Conservation (phyloP, 192 early-diverging fungal genomes). For the Chytriomyces sp. region DNA sequence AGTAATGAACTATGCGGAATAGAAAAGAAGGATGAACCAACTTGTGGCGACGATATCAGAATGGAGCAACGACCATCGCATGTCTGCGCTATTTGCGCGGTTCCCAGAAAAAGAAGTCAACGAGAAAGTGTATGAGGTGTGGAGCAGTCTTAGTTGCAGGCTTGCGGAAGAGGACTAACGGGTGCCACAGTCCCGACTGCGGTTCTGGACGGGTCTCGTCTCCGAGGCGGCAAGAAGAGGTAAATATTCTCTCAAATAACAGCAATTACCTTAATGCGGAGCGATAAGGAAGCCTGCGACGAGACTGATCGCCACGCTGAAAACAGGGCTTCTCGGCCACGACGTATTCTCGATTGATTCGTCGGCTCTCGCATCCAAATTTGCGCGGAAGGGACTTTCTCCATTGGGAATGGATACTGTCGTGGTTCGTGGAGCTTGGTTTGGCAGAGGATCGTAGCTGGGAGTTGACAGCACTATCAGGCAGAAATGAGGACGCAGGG, state of each 20-base stretch:
- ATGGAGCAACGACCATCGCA: constrained; percentile 8
- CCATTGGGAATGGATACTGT: constrained; percentile 1
- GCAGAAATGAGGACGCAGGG: not conserved
- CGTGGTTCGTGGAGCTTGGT: not conserved
- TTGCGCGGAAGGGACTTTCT: constrained; percentile 1
- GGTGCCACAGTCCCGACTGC: not conserved
- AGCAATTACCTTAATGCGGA: not conserved
- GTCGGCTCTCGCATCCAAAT: not conserved
- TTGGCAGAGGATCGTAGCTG: not conserved
- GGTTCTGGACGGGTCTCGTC: not conserved
- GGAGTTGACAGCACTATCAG: not conserved
- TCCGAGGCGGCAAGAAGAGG: not conserved
- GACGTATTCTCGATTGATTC: not conserved
- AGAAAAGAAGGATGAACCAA: too few species aligned
- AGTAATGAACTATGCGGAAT: too few species aligned
- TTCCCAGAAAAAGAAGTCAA: not conserved
- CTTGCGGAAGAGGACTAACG: not conserved
- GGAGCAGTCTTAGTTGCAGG: not conserved
- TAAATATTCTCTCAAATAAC: not conserved
- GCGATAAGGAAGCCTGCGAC: not conserved
- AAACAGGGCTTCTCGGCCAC: not conserved
- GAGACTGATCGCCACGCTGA: too few species aligned
- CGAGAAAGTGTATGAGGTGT: not conserved
- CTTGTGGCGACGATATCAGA: too few species aligned
- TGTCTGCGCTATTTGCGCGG: not conserved